phyloP scores from a whole-genome alignment of 1,284 basidiomycete genomes.

The Coriolopsis trogii region DNA sequence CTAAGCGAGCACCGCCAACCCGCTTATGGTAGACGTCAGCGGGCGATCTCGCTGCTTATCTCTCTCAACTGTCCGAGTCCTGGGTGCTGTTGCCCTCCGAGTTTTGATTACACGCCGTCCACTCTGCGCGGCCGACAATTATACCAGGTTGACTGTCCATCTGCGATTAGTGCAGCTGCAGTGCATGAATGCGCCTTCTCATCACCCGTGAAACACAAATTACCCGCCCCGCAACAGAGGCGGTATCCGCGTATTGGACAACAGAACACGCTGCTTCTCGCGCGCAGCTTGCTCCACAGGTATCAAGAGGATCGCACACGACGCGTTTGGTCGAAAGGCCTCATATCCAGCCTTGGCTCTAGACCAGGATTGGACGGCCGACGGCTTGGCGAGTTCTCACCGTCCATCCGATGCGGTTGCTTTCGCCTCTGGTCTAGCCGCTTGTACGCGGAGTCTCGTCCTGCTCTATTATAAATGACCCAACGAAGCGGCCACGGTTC shows the following conservation, averaged over 20 bases:
- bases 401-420: not conserved
- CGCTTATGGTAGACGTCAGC: constrained; percentile 1
- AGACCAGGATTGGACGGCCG: constrained; percentile 5
- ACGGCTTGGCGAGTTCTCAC: constrained; percentile 8
- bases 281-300: not conserved
- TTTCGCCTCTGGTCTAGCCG: constrained; percentile 1
- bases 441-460: constrained; percentile 5
- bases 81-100: not conserved
- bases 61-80: not conserved
- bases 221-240: not conserved
- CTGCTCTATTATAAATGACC: constrained; percentile 7
- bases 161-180: constrained; percentile 3
- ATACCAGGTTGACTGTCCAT: not conserved
- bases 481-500: not conserved
- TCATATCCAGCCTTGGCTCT: constrained; percentile 5
- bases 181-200: not conserved
- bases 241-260: not conserved
- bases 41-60: constrained; percentile 11
- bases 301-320: not conserved
- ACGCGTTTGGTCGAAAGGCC: not conserved
- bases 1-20: constrained; percentile 12
- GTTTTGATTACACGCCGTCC: not conserved
- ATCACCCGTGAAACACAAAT: not conserved
- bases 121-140: not conserved
- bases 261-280: too few relatives aligned